Evolutionary conservation across 305 asterid species (phyloP).

Genomic region (Salvia sclarea): DNA sequence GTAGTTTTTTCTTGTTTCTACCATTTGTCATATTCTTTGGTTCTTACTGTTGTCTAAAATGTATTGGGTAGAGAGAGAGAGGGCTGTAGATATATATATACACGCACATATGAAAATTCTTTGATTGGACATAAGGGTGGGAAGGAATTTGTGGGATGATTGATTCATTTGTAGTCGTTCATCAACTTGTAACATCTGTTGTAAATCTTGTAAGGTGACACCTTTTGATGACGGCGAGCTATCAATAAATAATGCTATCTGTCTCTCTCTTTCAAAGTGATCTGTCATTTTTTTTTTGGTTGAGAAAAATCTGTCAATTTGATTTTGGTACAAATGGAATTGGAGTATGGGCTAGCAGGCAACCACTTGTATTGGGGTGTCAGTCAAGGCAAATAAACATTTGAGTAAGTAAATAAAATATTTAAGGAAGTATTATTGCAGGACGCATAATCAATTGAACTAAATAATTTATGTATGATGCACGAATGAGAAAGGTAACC

Average conservation of each 20-base stretch:
- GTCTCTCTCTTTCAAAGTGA: background rate
- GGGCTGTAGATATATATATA: slow-evolving; percentile 37
- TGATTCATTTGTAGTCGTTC: slow-evolving; percentile 57
- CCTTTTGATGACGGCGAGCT: slow-evolving; percentile 32
- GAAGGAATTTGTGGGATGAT: slow-evolving; percentile 41
- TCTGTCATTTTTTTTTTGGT: too few species aligned
- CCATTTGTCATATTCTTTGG: slow-evolving; percentile 13
- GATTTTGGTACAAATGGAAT: background rate
- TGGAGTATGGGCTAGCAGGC: slow-evolving; percentile 15
- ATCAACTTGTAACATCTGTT: slow-evolving; percentile 35
- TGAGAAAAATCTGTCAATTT: too few species aligned
- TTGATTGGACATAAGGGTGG: slow-evolving; percentile 47
- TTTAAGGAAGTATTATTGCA: background rate
- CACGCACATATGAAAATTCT: slow-evolving; percentile 36
- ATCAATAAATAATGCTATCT: slow-evolving; percentile 33
- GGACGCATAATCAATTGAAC: background rate
- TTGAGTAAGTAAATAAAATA: background rate
- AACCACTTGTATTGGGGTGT: slow-evolving; percentile 4
- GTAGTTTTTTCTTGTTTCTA: slow-evolving; percentile 29
- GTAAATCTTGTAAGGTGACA: slow-evolving; percentile 35
- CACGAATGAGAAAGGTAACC: background rate
- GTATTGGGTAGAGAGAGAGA: slow-evolving; percentile 36
- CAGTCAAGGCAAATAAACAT: background rate
- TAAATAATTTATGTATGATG: background rate
- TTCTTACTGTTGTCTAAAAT: slow-evolving; percentile 21